Base-by-base conservation (phyloP, 768 basidiomycete genomes). In the Boletus sp. region DNA sequence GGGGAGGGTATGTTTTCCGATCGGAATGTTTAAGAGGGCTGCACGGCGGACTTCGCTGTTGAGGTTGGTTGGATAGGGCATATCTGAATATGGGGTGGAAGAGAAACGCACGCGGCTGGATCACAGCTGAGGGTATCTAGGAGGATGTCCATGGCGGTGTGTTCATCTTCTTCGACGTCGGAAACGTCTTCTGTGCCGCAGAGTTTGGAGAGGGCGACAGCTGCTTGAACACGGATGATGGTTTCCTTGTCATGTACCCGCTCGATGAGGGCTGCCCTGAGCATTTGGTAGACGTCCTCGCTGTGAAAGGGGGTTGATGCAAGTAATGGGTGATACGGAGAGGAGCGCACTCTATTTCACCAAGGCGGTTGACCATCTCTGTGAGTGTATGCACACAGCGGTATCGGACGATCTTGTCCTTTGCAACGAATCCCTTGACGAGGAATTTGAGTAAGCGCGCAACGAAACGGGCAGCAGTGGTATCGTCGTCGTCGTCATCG, bases 351-450 rank as follows among this genome's bases (percentile, higher is more conserved):
- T 95, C 92, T 55, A 98, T 80, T 73, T 88, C 89, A 7, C 92
- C 92, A 0, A 97, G 76, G 54, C 86, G 82, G 1, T 83, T 80
- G 12, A 96, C 83, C 80, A 94, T 87, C 63, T 90, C 86, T 0
- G 89, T 83, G 14, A 92, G 80, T n/a, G 85, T 74, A 52, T 90
- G 87, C 2, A 91, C 77, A 33, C 85, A 86, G 18, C 95, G 85
- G 67, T 86, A 96, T 6, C 95, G 83, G 39, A 92, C 86, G 42
- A 78, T 79, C 74, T 95, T 98, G 75, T 96, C 92, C 70, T 94
- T 96, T 4, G 93, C 87, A 17, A 76, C 64, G 71, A 93, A 92
- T 4, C 93, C 94, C 56, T 80, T 80, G 57, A 94, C 74, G 30
- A 96, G 78, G 66, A 85, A 92, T 47, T 81, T 81, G 42, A 94